Conservation (phyloP, 148 eudicot genomes). For the Camellia sinensis region DNA sequence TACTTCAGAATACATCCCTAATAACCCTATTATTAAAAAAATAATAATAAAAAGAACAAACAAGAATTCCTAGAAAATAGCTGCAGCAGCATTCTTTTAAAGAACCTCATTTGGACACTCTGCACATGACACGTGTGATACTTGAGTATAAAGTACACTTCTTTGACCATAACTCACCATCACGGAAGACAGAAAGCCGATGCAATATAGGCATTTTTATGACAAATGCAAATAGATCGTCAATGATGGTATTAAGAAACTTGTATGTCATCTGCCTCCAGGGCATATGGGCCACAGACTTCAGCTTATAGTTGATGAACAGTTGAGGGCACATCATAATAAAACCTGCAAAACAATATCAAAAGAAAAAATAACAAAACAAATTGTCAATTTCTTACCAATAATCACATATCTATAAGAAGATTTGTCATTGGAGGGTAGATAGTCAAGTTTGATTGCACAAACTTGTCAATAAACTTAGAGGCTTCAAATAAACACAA, state of each 20-base stretch:
- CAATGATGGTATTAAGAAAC: conserved; percentile 94
- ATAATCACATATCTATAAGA: background rate
- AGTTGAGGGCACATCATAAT: conserved; percentile 99
- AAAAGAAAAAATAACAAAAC: background rate
- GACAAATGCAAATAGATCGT: conserved; percentile 96
- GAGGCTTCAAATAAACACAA: background rate
- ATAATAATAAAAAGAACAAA: background rate
- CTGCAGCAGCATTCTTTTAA: background rate
- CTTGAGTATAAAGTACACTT: background rate
- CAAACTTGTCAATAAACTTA: background rate
- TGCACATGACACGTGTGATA: background rate
- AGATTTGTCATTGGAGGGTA: background rate
- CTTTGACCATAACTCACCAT: conserved; percentile 53
- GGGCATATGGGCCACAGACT: conserved; percentile 96
- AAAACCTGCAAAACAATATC: conserved; percentile 56
- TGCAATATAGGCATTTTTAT: conserved; percentile 93
- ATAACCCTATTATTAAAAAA: background rate
- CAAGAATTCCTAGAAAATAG: background rate
- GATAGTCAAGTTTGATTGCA: background rate
- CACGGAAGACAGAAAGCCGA: conserved; percentile 97
- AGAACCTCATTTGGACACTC: conserved; percentile 2
- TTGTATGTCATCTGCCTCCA: conserved; percentile 99
- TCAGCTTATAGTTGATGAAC: conserved; percentile 91
- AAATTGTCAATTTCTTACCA: background rate
- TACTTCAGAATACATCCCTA: background rate